Evolutionary conservation across 2,329 filamentous ascomycete genomes (phyloP).

Genomic region (Xylogone sp.): DNA sequence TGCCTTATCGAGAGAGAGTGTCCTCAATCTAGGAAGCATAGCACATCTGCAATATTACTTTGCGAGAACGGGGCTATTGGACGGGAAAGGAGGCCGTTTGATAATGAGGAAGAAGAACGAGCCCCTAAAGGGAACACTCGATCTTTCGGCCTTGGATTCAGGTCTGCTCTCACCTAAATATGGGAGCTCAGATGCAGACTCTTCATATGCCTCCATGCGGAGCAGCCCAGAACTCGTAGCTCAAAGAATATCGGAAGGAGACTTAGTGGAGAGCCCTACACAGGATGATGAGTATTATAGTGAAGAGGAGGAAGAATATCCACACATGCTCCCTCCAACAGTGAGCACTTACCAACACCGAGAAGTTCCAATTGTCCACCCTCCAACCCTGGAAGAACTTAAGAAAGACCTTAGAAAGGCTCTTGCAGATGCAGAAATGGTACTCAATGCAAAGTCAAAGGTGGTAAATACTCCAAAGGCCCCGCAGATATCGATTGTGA

Average conservation of each 20-base stretch:
- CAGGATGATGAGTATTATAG: slow-evolving; percentile 44
- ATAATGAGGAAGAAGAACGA: slow-evolving; percentile 63
- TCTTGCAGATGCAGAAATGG: slow-evolving; percentile 65
- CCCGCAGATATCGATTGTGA: slow-evolving; percentile 20
- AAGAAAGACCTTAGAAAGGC: slow-evolving; percentile 65
- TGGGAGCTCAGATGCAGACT: slow-evolving; percentile 49
- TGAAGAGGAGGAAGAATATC: slow-evolving; percentile 58
- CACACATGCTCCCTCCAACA: slow-evolving; percentile 89
- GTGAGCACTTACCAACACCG: slow-evolving; percentile 92
- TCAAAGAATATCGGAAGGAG: slow-evolving; percentile 17
- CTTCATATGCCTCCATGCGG: slow-evolving; percentile 56
- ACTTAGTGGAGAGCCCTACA: slow-evolving; percentile 33
- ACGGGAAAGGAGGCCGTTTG: slow-evolving; percentile 86
- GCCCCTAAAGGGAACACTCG: slow-evolving; percentile 43
- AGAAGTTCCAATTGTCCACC: slow-evolving; percentile 75
- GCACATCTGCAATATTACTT: slow-evolving; percentile 98
- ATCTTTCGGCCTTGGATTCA: slow-evolving; percentile 51
- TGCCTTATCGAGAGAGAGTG: slow-evolving; percentile 85
- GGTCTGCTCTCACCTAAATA: slow-evolving; percentile 38
- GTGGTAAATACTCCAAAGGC: neutral
- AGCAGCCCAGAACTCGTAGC: slow-evolving; percentile 53
- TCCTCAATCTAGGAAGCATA: slow-evolving; percentile 94
- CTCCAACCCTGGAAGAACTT: slow-evolving; percentile 77
- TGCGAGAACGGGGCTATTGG: slow-evolving; percentile 85
- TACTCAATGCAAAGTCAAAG: slow-evolving; percentile 39